These are phyloP conservation scores for Pichia scutulata DNA, from an alignment of 805 yeast species.

Conservation along the genomic window DNA sequence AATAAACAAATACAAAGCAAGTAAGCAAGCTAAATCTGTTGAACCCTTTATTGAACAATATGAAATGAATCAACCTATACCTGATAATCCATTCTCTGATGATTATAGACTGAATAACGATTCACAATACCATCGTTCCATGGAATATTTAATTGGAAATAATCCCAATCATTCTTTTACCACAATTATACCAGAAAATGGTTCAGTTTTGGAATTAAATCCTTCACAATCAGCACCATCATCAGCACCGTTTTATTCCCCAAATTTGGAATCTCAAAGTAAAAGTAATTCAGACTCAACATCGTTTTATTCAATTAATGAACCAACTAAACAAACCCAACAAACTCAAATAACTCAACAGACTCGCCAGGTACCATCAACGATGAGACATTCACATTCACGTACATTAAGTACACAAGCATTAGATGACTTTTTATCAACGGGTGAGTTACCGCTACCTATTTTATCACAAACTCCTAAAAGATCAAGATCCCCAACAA, in stretches of 20 bases:
- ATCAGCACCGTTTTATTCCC: background rate
- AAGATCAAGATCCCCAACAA: background rate
- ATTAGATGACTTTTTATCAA: slow-evolving; percentile 24
- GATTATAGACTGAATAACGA: background rate
- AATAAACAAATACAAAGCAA: slow-evolving; percentile 18
- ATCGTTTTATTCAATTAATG: slow-evolving; percentile 13
- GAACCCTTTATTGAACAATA: slow-evolving; percentile 12
- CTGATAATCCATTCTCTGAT: slow-evolving; percentile 6
- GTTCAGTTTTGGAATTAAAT: background rate
- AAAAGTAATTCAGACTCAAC: background rate
- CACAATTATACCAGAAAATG: background rate
- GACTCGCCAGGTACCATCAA: slow-evolving; percentile 10
- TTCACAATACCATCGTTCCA: slow-evolving; percentile 9
- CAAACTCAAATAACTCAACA: slow-evolving; percentile 2
- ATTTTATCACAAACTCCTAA: background rate
- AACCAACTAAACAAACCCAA: slow-evolving; percentile 18
- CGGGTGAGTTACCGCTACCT: slow-evolving; percentile 16
- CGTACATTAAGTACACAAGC: slow-evolving; percentile 20
- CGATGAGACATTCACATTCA: slow-evolving; percentile 15
- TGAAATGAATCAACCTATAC: slow-evolving; percentile 2
- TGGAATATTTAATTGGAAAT: slow-evolving; percentile 5
- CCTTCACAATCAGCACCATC: background rate
- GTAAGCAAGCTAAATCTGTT: slow-evolving; percentile 16
- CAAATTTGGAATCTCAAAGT: background rate
- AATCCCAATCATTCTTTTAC: background rate